Evolutionary conservation across 139 green algal genomes (phyloP), one percentile per base, ranked within the genome.

Genomic region (Pseudopediastrum boryanum): DNA sequence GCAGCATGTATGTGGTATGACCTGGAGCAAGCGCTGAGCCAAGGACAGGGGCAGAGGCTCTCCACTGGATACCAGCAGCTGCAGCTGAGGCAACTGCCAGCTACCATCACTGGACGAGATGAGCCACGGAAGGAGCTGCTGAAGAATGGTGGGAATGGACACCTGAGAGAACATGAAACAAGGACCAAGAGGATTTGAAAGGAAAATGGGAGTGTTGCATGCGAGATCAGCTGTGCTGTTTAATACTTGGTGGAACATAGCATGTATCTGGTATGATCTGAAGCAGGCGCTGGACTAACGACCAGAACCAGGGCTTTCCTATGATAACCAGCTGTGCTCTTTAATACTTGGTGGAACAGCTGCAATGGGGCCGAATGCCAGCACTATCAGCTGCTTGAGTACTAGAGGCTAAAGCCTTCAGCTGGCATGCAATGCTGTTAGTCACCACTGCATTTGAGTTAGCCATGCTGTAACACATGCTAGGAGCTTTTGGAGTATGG

Each of bases 311-410:
- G 0, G 80, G 79, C 80, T 93, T 88, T 0, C 89, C 89, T 51
- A 85, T 92, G 67, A 71, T 87, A 0, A 89, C 77, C 39, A 88
- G 35, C n/a, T n/a, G n/a, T n/a, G n/a, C n/a, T n/a, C n/a, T n/a
- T n/a, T n/a, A n/a, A n/a, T n/a, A n/a, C n/a, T n/a, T n/a, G n/a
- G n/a, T n/a, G n/a, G n/a, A n/a, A n/a, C 76, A 86, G n/a, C 23
- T 81, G 61, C 63, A 90, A 83, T 0, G 16, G 25, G 33, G 86
- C 50, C 16, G 4, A 25, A 27, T 54, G 43, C n/a, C 48, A n/a
- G n/a, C n/a, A n/a, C n/a, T n/a, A n/a, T n/a, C n/a, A n/a, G n/a
- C n/a, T n/a, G n/a, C n/a, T n/a, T n/a, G n/a, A n/a, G n/a, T n/a
- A n/a, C n/a, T n/a, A n/a, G n/a, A n/a, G n/a, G n/a, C n/a, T n/a